Conservation (phyloP, 163 green algal genomes). For the Chlorella variabilis region DNA sequence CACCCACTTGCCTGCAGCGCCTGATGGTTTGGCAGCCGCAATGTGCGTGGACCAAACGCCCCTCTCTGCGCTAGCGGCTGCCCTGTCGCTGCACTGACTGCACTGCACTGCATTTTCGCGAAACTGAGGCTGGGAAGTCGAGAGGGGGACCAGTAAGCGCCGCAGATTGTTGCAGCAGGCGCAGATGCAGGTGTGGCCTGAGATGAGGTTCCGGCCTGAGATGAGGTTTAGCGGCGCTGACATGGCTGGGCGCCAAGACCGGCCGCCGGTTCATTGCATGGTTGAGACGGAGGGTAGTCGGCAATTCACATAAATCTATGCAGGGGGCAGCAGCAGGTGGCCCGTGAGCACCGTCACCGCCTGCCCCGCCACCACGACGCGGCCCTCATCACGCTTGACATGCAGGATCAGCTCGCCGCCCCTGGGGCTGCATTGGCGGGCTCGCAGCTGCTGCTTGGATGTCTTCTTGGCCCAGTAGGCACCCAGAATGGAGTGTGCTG, state of each 20-base stretch:
- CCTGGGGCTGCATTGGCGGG: slow-evolving; percentile 45
- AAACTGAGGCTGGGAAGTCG: too few relatives aligned
- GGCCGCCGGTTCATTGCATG: too few relatives aligned
- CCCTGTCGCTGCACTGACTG: too few relatives aligned
- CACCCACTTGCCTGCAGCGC: background rate
- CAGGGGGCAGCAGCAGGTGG: slow-evolving; percentile 26
- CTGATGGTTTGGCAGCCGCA: background rate
- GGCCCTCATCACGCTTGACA: slow-evolving; percentile 29
- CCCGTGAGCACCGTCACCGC: slow-evolving; percentile 57
- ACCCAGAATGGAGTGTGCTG: slow-evolving; percentile 37
- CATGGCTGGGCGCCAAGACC: background rate
- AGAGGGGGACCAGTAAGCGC: too few relatives aligned
- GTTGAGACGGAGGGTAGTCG: too few relatives aligned
- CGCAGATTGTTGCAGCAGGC: too few relatives aligned
- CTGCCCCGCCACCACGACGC: slow-evolving; percentile 57
- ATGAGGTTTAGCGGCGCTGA: too few relatives aligned
- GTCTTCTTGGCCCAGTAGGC: slow-evolving; percentile 38
- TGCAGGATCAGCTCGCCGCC: slow-evolving; percentile 59
- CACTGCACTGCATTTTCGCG: background rate
- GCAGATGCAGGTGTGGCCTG: too few relatives aligned
- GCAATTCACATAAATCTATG: too few relatives aligned
- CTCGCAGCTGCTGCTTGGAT: slow-evolving; percentile 29
- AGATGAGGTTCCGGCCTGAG: too few relatives aligned
- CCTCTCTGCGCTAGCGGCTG: too few relatives aligned
- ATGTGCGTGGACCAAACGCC: background rate